These are phyloP conservation scores for Suillus tomentosus DNA, from an alignment of 768 basidiomycete genomes.

Conservation along the genomic window DNA sequence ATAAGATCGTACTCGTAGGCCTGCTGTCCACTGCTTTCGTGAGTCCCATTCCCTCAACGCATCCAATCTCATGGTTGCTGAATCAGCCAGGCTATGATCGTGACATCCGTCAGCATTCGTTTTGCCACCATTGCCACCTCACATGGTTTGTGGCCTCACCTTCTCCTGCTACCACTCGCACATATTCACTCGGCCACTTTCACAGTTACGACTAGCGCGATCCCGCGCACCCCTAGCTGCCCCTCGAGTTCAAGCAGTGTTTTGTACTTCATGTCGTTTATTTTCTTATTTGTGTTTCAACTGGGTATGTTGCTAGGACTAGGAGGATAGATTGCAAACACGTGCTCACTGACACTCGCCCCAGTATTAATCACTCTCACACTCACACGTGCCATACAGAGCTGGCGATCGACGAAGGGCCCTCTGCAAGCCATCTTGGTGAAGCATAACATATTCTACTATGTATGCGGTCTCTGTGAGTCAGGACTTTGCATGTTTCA, in stretches of 20 bases:
- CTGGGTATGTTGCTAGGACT: background rate
- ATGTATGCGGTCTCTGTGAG: background rate
- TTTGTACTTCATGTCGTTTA: background rate
- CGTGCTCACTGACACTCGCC: background rate
- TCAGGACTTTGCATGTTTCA: background rate
- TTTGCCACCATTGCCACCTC: background rate
- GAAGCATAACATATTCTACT: background rate
- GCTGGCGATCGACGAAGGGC: background rate
- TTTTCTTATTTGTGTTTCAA: background rate
- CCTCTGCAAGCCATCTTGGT: background rate
- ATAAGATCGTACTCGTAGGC: background rate
- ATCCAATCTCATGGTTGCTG: background rate
- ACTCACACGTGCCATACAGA: background rate
- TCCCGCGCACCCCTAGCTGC: background rate
- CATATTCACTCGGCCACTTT: background rate
- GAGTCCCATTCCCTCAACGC: background rate
- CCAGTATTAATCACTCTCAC: background rate
- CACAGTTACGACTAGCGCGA: background rate
- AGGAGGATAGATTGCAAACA: background rate
- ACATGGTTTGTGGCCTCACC: background rate
- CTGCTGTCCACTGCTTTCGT: background rate
- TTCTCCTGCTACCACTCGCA: background rate
- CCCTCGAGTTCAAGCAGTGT: background rate
- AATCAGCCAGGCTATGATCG: background rate
- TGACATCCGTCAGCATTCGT: background rate